Base-by-base conservation (phyloP, 495 filamentous ascomycete genomes). In the Darksidea phi region DNA sequence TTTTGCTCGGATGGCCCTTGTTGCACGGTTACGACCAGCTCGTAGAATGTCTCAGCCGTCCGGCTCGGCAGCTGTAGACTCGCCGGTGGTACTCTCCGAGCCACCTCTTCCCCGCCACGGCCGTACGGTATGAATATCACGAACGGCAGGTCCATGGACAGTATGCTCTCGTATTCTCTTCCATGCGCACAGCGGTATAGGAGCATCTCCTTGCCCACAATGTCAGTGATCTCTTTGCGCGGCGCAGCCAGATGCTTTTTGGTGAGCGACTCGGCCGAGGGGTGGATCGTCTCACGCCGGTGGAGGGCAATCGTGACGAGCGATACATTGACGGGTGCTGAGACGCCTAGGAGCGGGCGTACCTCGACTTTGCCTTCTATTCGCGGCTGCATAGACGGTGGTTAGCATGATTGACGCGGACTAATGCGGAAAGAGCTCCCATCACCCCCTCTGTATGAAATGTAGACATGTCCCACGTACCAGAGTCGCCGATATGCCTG, bases 361-460 rank as follows among this genome's bases (percentile, higher is more conserved):
- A 98, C 95, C 77, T 98, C 94, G 73, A 98, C 94, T 75, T 95
- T 97, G 57, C 94, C 94, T 77, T 96, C 91, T 75, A 98, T 90
- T 66, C 94, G 86, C 60, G 94, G 94, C 90, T 97, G 70, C 18
- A 26, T 24, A 26, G 1, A 45, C n/a, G 28, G 28, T 32, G 28
- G 55, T 65, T 43, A 65, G 62, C 56, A 54, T 28, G n/a, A 25
- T 24, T 62, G 25, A 18, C 10, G 25, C 18, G 48, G 42, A 43
- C 48, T 1, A 52, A 59, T 24, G 23, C 24, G 36, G 47, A 13
- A 36, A 38, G 28, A 46, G 54, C 17, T n/a, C 42, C 15, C 12
- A 41, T 48, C 21, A 57, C 32, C 6, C 17, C 25, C 36, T 23
- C 17, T 26, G 15, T 25, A 6, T 3, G 20, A 42, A 18, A 21